Base-by-base conservation (phyloP, 2,329 filamentous ascomycete species). In the Fusarium dimerum region DNA sequence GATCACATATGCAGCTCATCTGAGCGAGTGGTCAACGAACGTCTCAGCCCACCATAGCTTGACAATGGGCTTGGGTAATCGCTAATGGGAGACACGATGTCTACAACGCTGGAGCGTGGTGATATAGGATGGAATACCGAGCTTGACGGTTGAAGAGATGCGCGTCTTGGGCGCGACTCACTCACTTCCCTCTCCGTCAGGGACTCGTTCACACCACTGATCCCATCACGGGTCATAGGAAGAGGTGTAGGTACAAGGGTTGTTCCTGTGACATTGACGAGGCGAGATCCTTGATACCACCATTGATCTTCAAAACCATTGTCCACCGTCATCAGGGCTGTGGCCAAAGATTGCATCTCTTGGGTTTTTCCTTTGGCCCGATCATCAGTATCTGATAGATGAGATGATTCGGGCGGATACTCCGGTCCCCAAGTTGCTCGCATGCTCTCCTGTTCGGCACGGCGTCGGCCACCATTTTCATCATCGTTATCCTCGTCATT, bases 251-350 rank as follows among this genome's bases (percentile, higher is more conserved):
- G 56, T 16, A 59, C 50, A 16, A 65, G 40, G 16, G 59, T 47
- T 26, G 55, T 56, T 29, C 64, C 64, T 9, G 56, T 45, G 7
- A 64, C 50, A 29, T 64, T 64, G 45, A 64, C 62, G 7, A 67
- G 54, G 4, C 66, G 63, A 38, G 66, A 49, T 1, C 78, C 79
- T 55, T 78, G 77, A 58, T 81, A 76, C 79, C 80, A 82, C 79
- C 79, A 82, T 64, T 82, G 79, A 55, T 78, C 76, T 67, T 83
- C 80, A 57, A 83, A 82, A 3, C 80, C 80, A 58, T 82, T 83
- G 60, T 83, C 80, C 3, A 83, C 76, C 3, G 80, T 82, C 70
- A 82, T 76, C 73, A 83, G 75, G 38, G 80, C 80, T 5, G 75
- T 73, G 10, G 78, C 79, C 5, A 83, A 68, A 1, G 76, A 73